phyloP scores from a whole-genome alignment of 2,329 filamentous ascomycete species.

The Xylaria digitata region DNA sequence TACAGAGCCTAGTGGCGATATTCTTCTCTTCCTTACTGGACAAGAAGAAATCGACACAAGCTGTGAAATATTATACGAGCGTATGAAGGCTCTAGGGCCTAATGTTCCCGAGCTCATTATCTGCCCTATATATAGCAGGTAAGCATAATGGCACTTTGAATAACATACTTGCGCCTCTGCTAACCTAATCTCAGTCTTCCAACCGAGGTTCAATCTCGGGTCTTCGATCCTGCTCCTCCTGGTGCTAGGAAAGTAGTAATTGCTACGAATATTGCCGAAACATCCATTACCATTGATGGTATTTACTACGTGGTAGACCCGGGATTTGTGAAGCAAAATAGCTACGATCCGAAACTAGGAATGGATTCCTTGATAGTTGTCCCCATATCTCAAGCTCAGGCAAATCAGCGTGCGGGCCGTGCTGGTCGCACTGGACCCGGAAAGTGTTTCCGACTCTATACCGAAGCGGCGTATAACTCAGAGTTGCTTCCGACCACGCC shows the following conservation, averaged over 20 bases:
- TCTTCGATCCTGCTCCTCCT: constrained; percentile 91
- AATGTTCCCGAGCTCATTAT: constrained; percentile 92
- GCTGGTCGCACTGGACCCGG: constrained; percentile 95
- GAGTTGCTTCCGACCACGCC: constrained; percentile 98
- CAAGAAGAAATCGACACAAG: constrained; percentile 98
- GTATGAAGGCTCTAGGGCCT: constrained; percentile 94
- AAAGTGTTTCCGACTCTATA: constrained; percentile 96
- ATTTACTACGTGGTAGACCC: constrained; percentile 98
- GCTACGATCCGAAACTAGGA: constrained; percentile 94
- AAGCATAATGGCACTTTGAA: constrained; percentile 2
- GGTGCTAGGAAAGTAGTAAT: constrained; percentile 94
- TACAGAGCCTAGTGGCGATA: constrained; percentile 91
- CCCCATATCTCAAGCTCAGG: constrained; percentile 95
- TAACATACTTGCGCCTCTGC: not conserved
- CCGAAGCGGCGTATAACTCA: constrained; percentile 92
- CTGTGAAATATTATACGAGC: constrained; percentile 90
- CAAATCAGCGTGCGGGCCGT: constrained; percentile 91
- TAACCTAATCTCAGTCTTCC: constrained; percentile 70
- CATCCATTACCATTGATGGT: constrained; percentile 96
- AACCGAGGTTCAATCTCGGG: constrained; percentile 90
- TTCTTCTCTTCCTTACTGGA: constrained; percentile 95
- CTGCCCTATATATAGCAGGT: constrained; percentile 86
- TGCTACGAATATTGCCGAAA: constrained; percentile 98
- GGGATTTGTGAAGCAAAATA: constrained; percentile 97
- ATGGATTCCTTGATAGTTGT: constrained; percentile 98